Percentiles rank a stretch among this genome's conserved stretches.
Evolutionary conservation across 1,139 yeast species (phyloP).

Genomic region (Suhomyces guaymorum): DNA sequence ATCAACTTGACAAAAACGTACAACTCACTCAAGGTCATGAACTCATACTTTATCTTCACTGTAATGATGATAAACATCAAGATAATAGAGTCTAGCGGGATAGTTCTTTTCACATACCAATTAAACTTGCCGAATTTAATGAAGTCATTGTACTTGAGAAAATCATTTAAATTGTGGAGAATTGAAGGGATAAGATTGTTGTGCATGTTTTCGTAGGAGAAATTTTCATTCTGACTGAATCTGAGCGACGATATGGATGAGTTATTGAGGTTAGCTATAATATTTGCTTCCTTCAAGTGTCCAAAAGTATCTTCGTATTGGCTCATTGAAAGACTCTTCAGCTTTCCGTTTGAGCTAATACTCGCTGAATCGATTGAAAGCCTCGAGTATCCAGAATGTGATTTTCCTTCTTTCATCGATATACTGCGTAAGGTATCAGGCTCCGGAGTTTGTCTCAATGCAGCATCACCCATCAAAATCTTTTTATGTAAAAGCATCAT

Average conservation of each 20-base stretch:
- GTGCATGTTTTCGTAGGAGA: constrained; percentile 51
- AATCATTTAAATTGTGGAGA: constrained; percentile 58
- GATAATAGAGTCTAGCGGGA: constrained; percentile 62
- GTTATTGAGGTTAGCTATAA: constrained; percentile 37
- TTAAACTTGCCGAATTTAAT: constrained; percentile 53
- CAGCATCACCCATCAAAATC: constrained; percentile 38
- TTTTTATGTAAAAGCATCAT: constrained; percentile 56
- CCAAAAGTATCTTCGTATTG: constrained; percentile 49
- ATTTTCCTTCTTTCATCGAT: neutral
- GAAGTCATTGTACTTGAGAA: constrained; percentile 49
- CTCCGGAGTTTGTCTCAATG: constrained; percentile 13
- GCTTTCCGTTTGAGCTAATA: constrained; percentile 5
- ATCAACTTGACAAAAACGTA: constrained; percentile 40
- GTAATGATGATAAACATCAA: constrained; percentile 53
- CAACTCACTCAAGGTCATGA: constrained; percentile 34
- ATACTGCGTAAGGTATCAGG: constrained; percentile 1
- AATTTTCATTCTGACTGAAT: constrained; percentile 34
- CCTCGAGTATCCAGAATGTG: neutral
- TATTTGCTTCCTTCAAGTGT: constrained; percentile 39
- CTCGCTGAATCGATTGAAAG: constrained; percentile 9
- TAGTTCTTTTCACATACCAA: constrained; percentile 60
- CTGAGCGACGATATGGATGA: constrained; percentile 39
- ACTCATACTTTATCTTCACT: constrained; percentile 52
- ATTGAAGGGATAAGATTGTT: constrained; percentile 58
- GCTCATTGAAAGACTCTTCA: constrained; percentile 23